Evolutionary conservation across 73 alveolate species (phyloP).

Genomic region (Paramecium biaurelia): DNA sequence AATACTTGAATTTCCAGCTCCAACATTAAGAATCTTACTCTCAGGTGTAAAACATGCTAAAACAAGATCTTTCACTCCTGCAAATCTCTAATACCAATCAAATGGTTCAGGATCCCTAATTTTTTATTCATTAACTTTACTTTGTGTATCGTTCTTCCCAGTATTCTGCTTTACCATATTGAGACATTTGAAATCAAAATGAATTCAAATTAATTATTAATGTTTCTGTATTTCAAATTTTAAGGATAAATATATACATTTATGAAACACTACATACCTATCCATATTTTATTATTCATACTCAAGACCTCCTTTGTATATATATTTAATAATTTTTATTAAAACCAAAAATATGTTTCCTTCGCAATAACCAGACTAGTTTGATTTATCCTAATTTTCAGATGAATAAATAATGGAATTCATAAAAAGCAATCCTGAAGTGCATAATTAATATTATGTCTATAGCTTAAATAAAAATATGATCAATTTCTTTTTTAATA

Average conservation of each 20-base stretch:
- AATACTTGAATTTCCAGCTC: conserved; percentile 94
- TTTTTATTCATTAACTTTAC: conserved; percentile 45
- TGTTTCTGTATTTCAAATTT: neutral
- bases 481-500: neutral
- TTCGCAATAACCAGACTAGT: neutral
- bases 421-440: neutral
- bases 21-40: conserved; percentile 86
- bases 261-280: neutral
- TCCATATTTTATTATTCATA: neutral
- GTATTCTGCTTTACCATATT: conserved; percentile 96
- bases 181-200: conserved; percentile 74
- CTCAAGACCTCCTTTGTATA: neutral
- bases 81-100: conserved; percentile 96
- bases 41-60: conserved; percentile 87
- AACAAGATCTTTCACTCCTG: conserved; percentile 93
- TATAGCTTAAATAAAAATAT: neutral
- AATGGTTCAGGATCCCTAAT: conserved; percentile 95
- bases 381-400: neutral
- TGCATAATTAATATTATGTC: neutral
- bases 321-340: neutral
- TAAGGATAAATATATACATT: neutral
- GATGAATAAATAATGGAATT: neutral
- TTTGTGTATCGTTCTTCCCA: conserved; percentile 97
- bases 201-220: neutral
- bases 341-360: neutral